Conservation (phyloP, 257 asterid species). For the Nicotiana sylvestris region DNA sequence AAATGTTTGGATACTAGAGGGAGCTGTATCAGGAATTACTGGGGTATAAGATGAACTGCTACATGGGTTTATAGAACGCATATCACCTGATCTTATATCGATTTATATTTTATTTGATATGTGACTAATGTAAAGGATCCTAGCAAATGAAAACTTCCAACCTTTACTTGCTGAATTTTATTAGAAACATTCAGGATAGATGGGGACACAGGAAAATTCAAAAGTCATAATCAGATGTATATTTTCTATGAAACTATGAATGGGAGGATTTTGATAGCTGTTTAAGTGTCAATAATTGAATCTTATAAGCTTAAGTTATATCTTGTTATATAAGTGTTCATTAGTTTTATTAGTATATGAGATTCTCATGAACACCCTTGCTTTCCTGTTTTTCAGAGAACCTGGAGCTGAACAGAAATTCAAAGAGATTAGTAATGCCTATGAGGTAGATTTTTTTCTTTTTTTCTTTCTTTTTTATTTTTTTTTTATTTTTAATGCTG, state of each 20-base stretch:
- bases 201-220: background rate
- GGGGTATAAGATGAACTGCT: too few species aligned
- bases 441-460: conserved; percentile 60
- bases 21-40: background rate
- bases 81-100: too few species aligned
- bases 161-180: background rate
- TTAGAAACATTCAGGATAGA: background rate
- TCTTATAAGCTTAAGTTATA: background rate
- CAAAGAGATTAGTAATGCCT: conserved; percentile 95
- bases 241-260: background rate
- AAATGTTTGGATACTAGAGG: background rate
- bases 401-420: conserved; percentile 92
- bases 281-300: background rate
- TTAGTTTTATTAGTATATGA: background rate
- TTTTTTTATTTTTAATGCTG: background rate
- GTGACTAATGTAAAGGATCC: background rate
- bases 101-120: too few species aligned
- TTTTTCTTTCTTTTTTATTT: background rate
- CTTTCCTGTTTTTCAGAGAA: conserved; percentile 49
- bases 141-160: background rate
- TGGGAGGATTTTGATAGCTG: background rate
- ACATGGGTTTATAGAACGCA: too few species aligned
- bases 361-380: conserved; percentile 15
- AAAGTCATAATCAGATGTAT: background rate
- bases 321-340: background rate